These are phyloP conservation scores for Lanmaoa pseudosensibilis DNA, from an alignment of 768 basidiomycete genomes.

Conservation along the genomic window DNA sequence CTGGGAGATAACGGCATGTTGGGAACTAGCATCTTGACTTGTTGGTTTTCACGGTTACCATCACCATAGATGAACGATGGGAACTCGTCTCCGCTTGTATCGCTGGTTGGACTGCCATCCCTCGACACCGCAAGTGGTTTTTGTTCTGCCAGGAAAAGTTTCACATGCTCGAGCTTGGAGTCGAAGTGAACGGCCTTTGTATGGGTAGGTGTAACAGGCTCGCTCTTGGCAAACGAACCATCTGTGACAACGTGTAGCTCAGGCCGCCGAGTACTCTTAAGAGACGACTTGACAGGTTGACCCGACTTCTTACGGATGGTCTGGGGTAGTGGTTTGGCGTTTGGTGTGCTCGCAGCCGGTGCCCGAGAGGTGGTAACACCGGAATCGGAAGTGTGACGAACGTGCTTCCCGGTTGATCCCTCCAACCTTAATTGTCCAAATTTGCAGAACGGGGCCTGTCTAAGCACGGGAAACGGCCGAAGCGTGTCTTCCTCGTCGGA, in stretches of 20 bases:
- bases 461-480: slow-evolving; percentile 23
- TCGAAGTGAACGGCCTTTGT: slow-evolving; percentile 93
- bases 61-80: slow-evolving; percentile 65
- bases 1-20: slow-evolving; percentile 60
- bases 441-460: slow-evolving; percentile 18
- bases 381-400: slow-evolving; percentile 28
- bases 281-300: slow-evolving; percentile 86
- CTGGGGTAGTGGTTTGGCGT: slow-evolving; percentile 23
- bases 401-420: slow-evolving; percentile 18
- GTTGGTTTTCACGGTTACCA: slow-evolving; percentile 33
- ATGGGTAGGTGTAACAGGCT: slow-evolving; percentile 76
- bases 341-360: not conserved
- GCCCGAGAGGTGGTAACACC: not conserved
- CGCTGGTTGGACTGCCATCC: slow-evolving; percentile 83
- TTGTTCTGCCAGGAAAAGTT: slow-evolving; percentile 92
- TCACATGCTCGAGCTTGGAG: slow-evolving; percentile 87
- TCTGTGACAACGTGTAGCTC: slow-evolving; percentile 54
- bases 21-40: slow-evolving; percentile 58
- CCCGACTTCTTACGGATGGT: slow-evolving; percentile 89
- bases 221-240: slow-evolving; percentile 58
- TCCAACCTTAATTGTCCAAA: slow-evolving; percentile 28
- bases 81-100: slow-evolving; percentile 81
- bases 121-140: slow-evolving; percentile 92
- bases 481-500: slow-evolving; percentile 34
- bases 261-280: slow-evolving; percentile 69